phyloP scores from a whole-genome alignment of 805 yeast species.

The Starmerella khaoyaiensis region DNA sequence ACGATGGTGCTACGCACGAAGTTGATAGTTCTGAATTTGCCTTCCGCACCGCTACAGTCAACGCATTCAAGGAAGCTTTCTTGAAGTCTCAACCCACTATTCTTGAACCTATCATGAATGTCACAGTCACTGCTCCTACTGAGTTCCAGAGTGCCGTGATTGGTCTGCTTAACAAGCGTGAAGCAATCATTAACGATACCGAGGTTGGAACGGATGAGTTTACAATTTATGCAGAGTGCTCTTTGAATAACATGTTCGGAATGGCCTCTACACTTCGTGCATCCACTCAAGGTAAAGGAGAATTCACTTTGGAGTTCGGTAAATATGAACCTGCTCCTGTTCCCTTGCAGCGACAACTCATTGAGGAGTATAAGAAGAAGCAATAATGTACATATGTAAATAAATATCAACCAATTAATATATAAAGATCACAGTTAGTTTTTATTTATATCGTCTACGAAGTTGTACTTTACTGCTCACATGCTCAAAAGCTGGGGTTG shows the following conservation, averaged over 20 bases:
- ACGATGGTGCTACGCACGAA: conserved; percentile 95
- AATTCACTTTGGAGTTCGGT: conserved; percentile 87
- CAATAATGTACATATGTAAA: conserved; percentile 25
- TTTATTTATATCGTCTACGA: too few relatives aligned
- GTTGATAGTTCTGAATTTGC: conserved; percentile 96
- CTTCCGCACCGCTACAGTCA: conserved; percentile 80
- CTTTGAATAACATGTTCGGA: conserved; percentile 93
- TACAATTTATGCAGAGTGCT: conserved; percentile 85
- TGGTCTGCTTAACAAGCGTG: conserved; percentile 79
- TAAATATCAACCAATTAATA: conserved; percentile 3
- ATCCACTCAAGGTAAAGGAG: conserved; percentile 97
- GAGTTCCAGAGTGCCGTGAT: conserved; percentile 93
- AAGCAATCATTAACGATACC: conserved; percentile 86
- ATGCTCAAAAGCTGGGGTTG: too few relatives aligned
- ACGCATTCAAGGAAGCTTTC: conserved; percentile 88
- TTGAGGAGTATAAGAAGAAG: conserved; percentile 66
- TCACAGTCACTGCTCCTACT: conserved; percentile 82
- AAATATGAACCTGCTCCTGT: conserved; percentile 84
- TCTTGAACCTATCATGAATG: conserved; percentile 92
- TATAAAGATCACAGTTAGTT: too few relatives aligned
- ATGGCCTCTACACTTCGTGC: conserved; percentile 93
- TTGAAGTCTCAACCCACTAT: conserved; percentile 71
- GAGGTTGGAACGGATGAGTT: conserved; percentile 92
- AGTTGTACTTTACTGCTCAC: too few relatives aligned
- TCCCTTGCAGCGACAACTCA: conserved; percentile 78